phyloP scores from a whole-genome alignment of 2,329 filamentous ascomycete species.

The Podosphaera leucotricha region DNA sequence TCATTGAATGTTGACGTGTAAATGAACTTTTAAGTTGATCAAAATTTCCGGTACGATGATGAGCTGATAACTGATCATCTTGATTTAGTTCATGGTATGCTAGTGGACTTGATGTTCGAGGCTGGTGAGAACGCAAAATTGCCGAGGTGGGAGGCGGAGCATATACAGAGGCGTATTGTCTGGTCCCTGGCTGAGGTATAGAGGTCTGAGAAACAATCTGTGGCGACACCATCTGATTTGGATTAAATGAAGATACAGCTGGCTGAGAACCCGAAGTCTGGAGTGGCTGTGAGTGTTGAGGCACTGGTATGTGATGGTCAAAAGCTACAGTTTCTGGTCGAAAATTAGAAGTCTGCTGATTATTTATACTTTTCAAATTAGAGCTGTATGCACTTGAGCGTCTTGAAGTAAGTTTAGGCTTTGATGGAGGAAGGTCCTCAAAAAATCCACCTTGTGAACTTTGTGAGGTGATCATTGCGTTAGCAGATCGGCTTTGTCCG shows the following conservation, averaged over 20 bases:
- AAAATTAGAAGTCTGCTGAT: conserved; percentile 3
- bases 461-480: conserved; percentile 1
- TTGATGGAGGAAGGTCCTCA: conserved; percentile 46
- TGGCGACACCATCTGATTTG: conserved; percentile 19
- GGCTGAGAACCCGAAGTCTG: conserved; percentile 4
- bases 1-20: conserved; percentile 29
- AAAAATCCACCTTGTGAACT: conserved; percentile 38
- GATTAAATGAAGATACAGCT: conserved; percentile 21
- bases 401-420: conserved; percentile 35
- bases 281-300: conserved; percentile 4
- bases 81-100: conserved; percentile 33
- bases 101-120: conserved; percentile 40
- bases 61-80: conserved; percentile 7
- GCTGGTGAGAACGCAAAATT: conserved; percentile 27
- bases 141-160: conserved; percentile 18
- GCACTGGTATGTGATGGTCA: conserved; percentile 3
- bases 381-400: conserved; percentile 16
- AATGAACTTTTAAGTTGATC: conserved; percentile 27
- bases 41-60: conserved; percentile 19
- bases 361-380: conserved; percentile 7
- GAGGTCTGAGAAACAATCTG: conserved; percentile 15
- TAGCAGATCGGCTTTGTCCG: not conserved
- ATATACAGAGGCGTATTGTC: conserved; percentile 6
- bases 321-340: conserved; percentile 4
- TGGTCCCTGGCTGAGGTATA: conserved; percentile 15